These are phyloP conservation scores for Globisporangium perplexum DNA, from an alignment of 352 stramenopile genomes.

Conservation along the genomic window DNA sequence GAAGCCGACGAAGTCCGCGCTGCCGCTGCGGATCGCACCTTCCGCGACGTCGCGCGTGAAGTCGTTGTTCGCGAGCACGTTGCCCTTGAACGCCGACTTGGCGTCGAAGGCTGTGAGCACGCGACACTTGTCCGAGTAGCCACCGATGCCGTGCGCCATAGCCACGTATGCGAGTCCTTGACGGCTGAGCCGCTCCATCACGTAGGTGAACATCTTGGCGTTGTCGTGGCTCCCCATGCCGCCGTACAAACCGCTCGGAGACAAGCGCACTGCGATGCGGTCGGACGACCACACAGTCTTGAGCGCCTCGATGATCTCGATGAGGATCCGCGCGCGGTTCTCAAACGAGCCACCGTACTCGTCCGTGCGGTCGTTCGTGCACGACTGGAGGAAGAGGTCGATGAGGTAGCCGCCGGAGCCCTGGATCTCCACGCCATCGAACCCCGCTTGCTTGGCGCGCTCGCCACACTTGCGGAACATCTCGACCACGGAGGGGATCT, in stretches of 20 bases:
- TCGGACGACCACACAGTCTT: conserved; percentile 7
- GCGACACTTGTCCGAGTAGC: conserved; percentile 1
- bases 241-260: conserved; percentile 12
- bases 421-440: conserved; percentile 87
- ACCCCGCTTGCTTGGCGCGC: conserved; percentile 8
- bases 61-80: conserved; percentile 17
- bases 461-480: conserved; percentile 1
- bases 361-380: conserved; percentile 58
- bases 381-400: conserved; percentile 70
- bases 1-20: conserved; percentile 20
- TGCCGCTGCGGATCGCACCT: conserved; percentile 10
- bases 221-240: conserved; percentile 16
- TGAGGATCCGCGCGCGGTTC: conserved; percentile 51
- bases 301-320: conserved; percentile 40
- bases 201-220: conserved; percentile 13
- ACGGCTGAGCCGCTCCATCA: conserved; percentile 13
- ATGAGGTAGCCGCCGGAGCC: conserved; percentile 86
- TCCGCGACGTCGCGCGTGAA: conserved; percentile 20
- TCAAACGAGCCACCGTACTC: conserved; percentile 67
- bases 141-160: conserved; percentile 1
- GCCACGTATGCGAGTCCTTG: conserved; percentile 20
- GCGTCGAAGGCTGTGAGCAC: conserved; percentile 5
- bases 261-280: conserved; percentile 13
- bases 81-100: conserved; percentile 3
- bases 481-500: conserved; percentile 31